Base-by-base conservation (phyloP, 805 yeast species). In the Dipodascus geniculatus region DNA sequence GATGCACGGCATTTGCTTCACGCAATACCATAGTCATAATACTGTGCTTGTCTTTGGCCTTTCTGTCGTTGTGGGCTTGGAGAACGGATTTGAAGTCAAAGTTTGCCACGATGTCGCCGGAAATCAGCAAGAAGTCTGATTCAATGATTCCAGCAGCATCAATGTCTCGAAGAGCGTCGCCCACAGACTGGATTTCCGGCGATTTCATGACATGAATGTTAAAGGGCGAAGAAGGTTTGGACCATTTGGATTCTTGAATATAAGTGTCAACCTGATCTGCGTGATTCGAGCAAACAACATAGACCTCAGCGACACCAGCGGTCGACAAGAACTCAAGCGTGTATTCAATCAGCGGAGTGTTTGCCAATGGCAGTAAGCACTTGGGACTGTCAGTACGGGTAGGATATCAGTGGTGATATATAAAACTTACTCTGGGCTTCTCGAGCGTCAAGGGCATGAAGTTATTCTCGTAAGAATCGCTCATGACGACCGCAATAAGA, bases 71-170 rank as follows among this genome's bases (percentile, higher is more conserved):
- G 66, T 93, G 99, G 53, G 79, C 80, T 22, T 79, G 80, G 71
- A 88, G 71, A 38, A 85, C 86, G 60, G 82, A 79, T 49, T 76
- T 77, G 57, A 91, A 81, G 62, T 89, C 93, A 55, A 93, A 77
- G 63, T 93, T 93, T 47, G 96, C 85, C n/a, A 93, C 87, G 19
- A 91, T 95, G 67, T 93, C 99, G 57, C 99, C 99, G 6, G 95
- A 81, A 31, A 93, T 86, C 38, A 93, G 74, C 54, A 93, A 71
- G 63, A 93, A 93, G 68, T 93, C 99, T 14, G 95, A 90, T 1
- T 86, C 81, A 51, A 93, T 87, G 54, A 91, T 72, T 3, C 96
- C 96, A 61, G 96, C 76, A 56, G 87, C 83, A 67, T 93, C 99
- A 55, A 93, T 72, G 65, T 91, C 98, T 67, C 99, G 78, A 95